Evolutionary conservation across 306 rosid genomes (phyloP).

Genomic region (Cucurbita moschata): DNA sequence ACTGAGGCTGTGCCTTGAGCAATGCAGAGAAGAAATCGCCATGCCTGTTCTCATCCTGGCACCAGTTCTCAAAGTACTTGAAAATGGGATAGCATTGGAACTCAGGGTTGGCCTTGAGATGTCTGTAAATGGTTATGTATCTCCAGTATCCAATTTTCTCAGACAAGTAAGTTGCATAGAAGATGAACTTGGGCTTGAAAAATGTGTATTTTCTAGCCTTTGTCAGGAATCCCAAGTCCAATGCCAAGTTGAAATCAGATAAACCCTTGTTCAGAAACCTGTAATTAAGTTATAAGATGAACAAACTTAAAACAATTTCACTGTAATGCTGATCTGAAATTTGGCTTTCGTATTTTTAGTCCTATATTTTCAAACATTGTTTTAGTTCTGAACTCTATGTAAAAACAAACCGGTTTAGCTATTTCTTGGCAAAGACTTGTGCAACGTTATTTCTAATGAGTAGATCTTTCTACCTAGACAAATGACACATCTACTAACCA

Average conservation of each 20-base stretch:
- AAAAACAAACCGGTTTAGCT: neutral
- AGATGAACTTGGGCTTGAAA: conserved; percentile 95
- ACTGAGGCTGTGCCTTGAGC: conserved; percentile 98
- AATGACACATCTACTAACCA: neutral
- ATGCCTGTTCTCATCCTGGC: conserved; percentile 98
- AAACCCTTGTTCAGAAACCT: conserved; percentile 94
- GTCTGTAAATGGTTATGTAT: conserved; percentile 93
- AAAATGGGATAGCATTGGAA: conserved; percentile 95
- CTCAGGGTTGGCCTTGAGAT: conserved; percentile 78
- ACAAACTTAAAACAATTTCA: neutral
- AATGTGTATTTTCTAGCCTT: conserved; percentile 95
- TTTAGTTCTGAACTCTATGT: neutral
- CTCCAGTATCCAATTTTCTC: conserved; percentile 99
- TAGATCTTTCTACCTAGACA: neutral
- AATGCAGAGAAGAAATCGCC: conserved; percentile 98
- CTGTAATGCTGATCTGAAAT: neutral
- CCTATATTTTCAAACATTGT: neutral
- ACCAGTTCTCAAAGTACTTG: conserved; percentile 98
- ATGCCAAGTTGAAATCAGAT: conserved; percentile 89
- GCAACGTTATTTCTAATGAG: neutral
- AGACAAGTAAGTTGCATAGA: conserved; percentile 91
- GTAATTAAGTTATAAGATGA: conserved; percentile 4
- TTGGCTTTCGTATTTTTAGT: neutral
- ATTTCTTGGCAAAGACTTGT: neutral
- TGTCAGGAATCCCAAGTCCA: conserved; percentile 98